Evolutionary conservation across 192 early-diverging fungal species (phyloP).

Genomic region (Linnemannia hyalina): DNA sequence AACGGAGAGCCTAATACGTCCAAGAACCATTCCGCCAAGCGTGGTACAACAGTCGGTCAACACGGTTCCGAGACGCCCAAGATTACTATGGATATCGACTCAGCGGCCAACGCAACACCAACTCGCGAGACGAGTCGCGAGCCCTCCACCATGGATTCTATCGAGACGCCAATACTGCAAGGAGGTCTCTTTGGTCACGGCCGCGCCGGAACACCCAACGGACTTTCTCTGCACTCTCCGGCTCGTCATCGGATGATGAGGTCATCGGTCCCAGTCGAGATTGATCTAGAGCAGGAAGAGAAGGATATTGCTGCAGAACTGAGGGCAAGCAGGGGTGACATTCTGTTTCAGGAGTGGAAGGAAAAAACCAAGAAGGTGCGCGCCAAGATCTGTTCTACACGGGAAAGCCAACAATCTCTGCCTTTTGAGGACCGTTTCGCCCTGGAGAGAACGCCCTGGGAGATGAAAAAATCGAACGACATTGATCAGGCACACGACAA

Average conservation of each 20-base stretch:
- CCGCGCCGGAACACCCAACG: slow-evolving; percentile 41
- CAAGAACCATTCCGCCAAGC: slow-evolving; percentile 8
- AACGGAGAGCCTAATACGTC: slow-evolving; percentile 25
- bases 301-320: slow-evolving; percentile 58
- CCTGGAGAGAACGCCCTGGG: slow-evolving; percentile 65
- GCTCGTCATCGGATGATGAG: slow-evolving; percentile 37
- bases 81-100: slow-evolving; percentile 43
- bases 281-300: slow-evolving; percentile 61
- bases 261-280: slow-evolving; percentile 40
- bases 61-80: slow-evolving; percentile 46
- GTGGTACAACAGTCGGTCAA: slow-evolving; percentile 7
- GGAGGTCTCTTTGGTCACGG: slow-evolving; percentile 20
- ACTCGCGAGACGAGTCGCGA: slow-evolving; percentile 33
- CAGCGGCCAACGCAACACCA: slow-evolving; percentile 29
- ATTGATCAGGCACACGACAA: slow-evolving; percentile 60
- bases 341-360: slow-evolving; percentile 66
- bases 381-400: slow-evolving; percentile 55
- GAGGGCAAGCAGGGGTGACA: slow-evolving; percentile 69
- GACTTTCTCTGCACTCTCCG: slow-evolving; percentile 9
- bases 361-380: slow-evolving; percentile 67
- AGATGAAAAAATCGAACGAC: slow-evolving; percentile 68
- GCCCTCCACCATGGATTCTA: slow-evolving; percentile 40
- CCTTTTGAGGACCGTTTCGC: slow-evolving; percentile 71
- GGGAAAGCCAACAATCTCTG: slow-evolving; percentile 58
- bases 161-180: slow-evolving; percentile 16